Evolutionary conservation across 192 early-diverging fungal genomes (phyloP).

Genomic region (Coemansia sp.): DNA sequence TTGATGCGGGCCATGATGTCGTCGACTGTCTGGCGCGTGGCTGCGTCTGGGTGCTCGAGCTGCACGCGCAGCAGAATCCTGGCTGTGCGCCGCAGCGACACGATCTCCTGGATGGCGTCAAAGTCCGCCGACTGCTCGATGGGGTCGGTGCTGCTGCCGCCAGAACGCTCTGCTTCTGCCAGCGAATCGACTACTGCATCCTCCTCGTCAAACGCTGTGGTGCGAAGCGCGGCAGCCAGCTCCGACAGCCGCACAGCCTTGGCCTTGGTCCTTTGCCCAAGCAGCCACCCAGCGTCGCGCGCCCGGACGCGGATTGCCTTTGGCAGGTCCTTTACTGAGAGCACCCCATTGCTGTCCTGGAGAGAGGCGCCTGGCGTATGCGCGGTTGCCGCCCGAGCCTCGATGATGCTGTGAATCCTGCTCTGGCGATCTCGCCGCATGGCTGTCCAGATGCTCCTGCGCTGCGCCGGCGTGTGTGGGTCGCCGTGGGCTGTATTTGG

Average conservation of each 20-base stretch:
- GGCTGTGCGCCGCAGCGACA: conserved; percentile 26
- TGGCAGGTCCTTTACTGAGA: conserved; percentile 26
- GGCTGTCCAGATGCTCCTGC: conserved; percentile 28
- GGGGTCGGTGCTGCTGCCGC: conserved; percentile 8
- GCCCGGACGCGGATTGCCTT: conserved; percentile 32
- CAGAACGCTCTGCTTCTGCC: conserved; percentile 11
- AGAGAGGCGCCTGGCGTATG: not conserved
- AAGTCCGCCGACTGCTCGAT: conserved; percentile 37
- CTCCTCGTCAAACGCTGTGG: conserved; percentile 42
- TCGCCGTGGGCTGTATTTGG: conserved; percentile 20
- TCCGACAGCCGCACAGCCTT: conserved; percentile 13
- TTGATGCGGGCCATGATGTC: conserved; percentile 34
- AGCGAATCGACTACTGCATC: conserved; percentile 33
- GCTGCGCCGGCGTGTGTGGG: conserved; percentile 9
- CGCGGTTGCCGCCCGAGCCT: conserved; percentile 15
- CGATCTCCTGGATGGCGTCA: conserved; percentile 43
- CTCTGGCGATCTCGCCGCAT: conserved; percentile 38
- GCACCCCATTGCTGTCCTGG: conserved; percentile 6
- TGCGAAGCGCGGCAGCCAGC: conserved; percentile 36
- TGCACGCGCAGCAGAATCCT: conserved; percentile 38
- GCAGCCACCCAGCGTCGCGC: conserved; percentile 44
- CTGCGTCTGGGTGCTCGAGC: conserved; percentile 35
- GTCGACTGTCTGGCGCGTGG: conserved; percentile 24
- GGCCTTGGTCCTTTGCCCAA: conserved; percentile 30
- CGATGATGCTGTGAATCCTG: conserved; percentile 29